Evolutionary conservation across 495 filamentous ascomycete genomes (phyloP).

Genomic region (Pseudomonodictys pantanalensis): DNA sequence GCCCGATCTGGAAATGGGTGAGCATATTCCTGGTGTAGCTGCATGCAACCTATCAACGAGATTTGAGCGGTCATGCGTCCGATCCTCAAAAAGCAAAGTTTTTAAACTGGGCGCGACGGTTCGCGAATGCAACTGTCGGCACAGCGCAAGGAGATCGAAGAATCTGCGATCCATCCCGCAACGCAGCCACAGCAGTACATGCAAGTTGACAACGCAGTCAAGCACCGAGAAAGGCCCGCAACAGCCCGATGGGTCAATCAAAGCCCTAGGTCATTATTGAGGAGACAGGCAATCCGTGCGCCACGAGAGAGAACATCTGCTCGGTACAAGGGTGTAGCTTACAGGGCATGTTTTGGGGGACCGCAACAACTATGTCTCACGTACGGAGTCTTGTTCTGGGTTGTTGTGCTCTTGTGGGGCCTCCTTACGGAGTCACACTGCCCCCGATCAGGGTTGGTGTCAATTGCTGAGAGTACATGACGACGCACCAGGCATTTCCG

Average conservation of each 20-base stretch:
- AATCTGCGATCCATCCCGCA: background rate
- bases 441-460: background rate
- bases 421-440: background rate
- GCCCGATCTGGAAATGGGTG: constrained; percentile 26
- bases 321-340: constrained; percentile 11
- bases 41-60: constrained; percentile 26
- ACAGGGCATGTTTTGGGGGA: constrained; percentile 10
- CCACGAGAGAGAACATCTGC: constrained; percentile 4
- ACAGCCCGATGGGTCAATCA: too few species aligned
- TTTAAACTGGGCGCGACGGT: background rate
- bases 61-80: constrained; percentile 23
- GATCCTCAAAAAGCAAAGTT: constrained; percentile 13
- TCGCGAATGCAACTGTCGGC: background rate
- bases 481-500: too few species aligned
- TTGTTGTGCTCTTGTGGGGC: background rate
- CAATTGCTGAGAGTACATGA: too few species aligned
- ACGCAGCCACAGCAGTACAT: too few species aligned
- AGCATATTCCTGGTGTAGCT: constrained; percentile 1
- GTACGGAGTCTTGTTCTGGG: background rate
- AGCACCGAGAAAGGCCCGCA: too few species aligned
- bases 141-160: background rate
- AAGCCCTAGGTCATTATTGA: too few species aligned
- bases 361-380: constrained; percentile 18
- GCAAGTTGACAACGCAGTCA: too few species aligned
- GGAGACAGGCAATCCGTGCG: too few species aligned